Evolutionary conservation across 106 monocot genomes (phyloP).

Genomic region (Dendrobium officinale): DNA sequence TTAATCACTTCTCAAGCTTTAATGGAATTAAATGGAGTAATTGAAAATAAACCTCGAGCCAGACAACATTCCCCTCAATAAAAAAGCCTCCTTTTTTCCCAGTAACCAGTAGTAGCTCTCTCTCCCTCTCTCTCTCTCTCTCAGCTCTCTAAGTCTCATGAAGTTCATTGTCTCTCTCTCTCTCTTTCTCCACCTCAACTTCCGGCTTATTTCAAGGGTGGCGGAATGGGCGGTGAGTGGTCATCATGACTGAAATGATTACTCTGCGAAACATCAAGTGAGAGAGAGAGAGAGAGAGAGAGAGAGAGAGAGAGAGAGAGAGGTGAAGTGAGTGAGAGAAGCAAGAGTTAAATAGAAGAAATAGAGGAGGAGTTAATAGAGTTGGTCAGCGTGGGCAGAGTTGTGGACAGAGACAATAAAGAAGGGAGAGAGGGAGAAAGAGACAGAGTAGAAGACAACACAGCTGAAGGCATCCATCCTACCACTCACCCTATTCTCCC

Average conservation of each 20-base stretch:
- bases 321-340: background rate
- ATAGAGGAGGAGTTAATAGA: background rate
- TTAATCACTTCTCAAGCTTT: background rate
- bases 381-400: background rate
- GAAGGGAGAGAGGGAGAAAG: conserved; percentile 2
- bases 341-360: conserved; percentile 1
- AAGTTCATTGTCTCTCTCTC: background rate
- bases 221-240: background rate
- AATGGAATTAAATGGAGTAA: too few relatives aligned
- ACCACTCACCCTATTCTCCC: background rate
- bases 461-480: background rate
- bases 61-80: conserved; percentile 9
- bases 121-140: background rate
- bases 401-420: conserved; percentile 1
- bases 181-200: background rate
- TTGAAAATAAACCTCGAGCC: background rate
- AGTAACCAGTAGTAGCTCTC: background rate
- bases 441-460: conserved; percentile 2
- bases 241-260: conserved; percentile 5
- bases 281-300: too few relatives aligned
- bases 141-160: too few relatives aligned
- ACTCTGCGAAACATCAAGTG: background rate
- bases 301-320: too few relatives aligned
- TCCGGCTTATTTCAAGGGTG: conserved; percentile 2
- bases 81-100: conserved; percentile 1